Evolutionary conservation across 108 stramenopile genomes (phyloP).

Genomic region (Fragilaria radians): DNA sequence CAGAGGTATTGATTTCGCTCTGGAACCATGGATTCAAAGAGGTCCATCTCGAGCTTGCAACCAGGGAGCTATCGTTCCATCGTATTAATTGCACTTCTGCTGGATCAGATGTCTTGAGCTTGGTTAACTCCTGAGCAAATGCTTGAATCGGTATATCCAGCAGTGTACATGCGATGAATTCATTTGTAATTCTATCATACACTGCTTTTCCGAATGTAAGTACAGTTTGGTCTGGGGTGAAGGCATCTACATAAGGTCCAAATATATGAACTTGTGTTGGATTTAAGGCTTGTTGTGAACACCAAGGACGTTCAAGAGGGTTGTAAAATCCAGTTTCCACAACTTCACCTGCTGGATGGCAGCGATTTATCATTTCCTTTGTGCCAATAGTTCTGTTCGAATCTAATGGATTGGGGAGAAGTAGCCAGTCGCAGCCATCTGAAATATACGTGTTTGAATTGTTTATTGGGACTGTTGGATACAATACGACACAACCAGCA

Average conservation of each 20-base stretch:
- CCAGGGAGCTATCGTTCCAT: constrained; percentile 25
- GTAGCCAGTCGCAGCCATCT: constrained; percentile 59
- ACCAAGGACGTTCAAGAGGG: constrained; percentile 51
- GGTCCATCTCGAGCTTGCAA: constrained; percentile 11
- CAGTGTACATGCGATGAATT: constrained; percentile 35
- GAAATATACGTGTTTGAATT: constrained; percentile 17
- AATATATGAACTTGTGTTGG: constrained; percentile 16
- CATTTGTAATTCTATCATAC: constrained; percentile 36
- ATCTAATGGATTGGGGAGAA: constrained; percentile 10
- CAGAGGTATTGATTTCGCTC: constrained; percentile 2
- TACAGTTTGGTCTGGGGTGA: constrained; percentile 13
- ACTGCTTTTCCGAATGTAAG: constrained; percentile 31
- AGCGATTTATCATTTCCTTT: constrained; percentile 24
- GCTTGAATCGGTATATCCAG: constrained; percentile 25
- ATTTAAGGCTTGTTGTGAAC: constrained; percentile 34
- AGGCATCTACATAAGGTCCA: constrained; percentile 33
- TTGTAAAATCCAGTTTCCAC: constrained; percentile 36
- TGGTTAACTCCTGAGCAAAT: constrained; percentile 24
- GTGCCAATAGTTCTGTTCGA: constrained; percentile 26
- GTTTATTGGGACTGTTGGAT: constrained; percentile 20
- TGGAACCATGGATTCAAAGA: too few relatives aligned
- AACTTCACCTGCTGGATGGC: constrained; percentile 28
- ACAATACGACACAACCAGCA: constrained; percentile 29
- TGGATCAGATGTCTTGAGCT: constrained; percentile 7
- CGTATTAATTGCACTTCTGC: constrained; percentile 13